Evolutionary conservation across 75 land plant genomes (phyloP).

Genomic region (Cunninghamia lanceolata): DNA sequence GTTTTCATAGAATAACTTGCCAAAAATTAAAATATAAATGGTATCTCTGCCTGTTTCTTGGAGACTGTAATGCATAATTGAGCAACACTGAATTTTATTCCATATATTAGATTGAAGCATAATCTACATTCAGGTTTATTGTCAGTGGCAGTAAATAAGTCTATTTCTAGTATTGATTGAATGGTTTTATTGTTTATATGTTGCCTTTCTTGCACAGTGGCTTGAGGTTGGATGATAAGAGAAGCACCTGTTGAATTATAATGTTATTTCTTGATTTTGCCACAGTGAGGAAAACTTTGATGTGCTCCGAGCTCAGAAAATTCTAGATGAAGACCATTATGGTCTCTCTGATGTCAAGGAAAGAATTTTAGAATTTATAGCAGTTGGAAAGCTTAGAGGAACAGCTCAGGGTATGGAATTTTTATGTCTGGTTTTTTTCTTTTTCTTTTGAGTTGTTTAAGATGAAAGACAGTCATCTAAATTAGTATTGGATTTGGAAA

Average conservation of each 20-base stretch:
- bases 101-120: neutral
- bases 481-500: neutral
- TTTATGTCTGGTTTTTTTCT: neutral
- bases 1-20: neutral
- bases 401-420: slow-evolving; percentile 71
- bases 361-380: slow-evolving; percentile 94
- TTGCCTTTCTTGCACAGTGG: neutral
- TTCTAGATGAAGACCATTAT: slow-evolving; percentile 97
- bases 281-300: slow-evolving; percentile 96
- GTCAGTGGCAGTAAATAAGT: neutral
- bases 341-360: slow-evolving; percentile 96
- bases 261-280: neutral
- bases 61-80: neutral
- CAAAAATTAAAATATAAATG: neutral
- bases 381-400: slow-evolving; percentile 96
- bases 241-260: neutral
- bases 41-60: neutral
- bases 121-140: neutral
- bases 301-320: slow-evolving; percentile 75
- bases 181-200: slow-evolving; percentile 1
- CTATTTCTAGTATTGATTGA: neutral
- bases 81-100: neutral
- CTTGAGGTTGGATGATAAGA: neutral
- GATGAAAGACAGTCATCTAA: neutral
- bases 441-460: neutral